Evolutionary conservation across 2,329 filamentous ascomycete species (phyloP).

Genomic region (Neofusicoccum laricinum): DNA sequence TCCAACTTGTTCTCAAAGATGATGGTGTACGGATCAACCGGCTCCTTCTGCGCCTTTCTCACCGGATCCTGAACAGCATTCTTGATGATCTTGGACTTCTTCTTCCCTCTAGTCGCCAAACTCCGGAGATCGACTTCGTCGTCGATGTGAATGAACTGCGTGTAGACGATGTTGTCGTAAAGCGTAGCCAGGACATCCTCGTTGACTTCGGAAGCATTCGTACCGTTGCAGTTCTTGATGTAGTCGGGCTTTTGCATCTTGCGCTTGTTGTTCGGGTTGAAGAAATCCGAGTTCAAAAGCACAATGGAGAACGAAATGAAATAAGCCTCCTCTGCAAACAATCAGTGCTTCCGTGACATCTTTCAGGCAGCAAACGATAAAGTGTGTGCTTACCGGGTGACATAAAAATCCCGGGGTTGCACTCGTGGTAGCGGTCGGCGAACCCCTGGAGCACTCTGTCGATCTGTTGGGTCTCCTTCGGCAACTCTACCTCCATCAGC

Average conservation of each 20-base stretch:
- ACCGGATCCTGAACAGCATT: conserved; percentile 62
- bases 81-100: conserved; percentile 53
- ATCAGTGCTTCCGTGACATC: conserved; percentile 21
- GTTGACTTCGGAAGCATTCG: conserved; percentile 61
- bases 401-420: conserved; percentile 92
- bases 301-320: conserved; percentile 96
- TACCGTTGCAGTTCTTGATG: conserved; percentile 87
- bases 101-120: conserved; percentile 67
- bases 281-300: conserved; percentile 96
- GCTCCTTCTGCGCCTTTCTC: conserved; percentile 69
- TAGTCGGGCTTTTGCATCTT: conserved; percentile 98
- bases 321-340: conserved; percentile 75
- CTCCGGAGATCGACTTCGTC: conserved; percentile 80
- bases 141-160: conserved; percentile 96
- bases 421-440: conserved; percentile 95
- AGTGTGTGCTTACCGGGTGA: conserved; percentile 54
- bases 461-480: conserved; percentile 97
- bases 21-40: conserved; percentile 90
- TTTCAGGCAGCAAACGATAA: not conserved
- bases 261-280: conserved; percentile 99
- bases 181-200: conserved; percentile 93
- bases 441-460: conserved; percentile 92
- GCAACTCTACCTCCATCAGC: conserved; percentile 92
- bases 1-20: conserved; percentile 90
- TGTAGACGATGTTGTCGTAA: conserved; percentile 98